A percentile compares a stretch with the other conserved stretches of the same genome.
Conservation (phyloP, 2,329 filamentous ascomycete genomes). For the Sclerotinia minor region DNA sequence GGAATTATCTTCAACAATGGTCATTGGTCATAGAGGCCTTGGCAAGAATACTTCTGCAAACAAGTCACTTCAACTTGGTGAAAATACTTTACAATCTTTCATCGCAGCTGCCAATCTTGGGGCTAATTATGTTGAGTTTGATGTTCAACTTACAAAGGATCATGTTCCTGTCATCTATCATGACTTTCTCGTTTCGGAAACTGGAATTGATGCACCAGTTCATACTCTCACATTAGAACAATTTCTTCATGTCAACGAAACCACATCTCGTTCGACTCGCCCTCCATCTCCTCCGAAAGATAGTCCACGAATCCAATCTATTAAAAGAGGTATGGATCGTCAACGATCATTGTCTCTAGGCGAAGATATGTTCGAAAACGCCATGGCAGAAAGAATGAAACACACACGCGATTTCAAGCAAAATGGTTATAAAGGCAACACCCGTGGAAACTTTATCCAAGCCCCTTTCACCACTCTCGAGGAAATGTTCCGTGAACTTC, state of each 20-base stretch:
- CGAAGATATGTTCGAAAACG: slow-evolving; percentile 33
- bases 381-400: slow-evolving; percentile 81
- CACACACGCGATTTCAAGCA: slow-evolving; percentile 93
- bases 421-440: slow-evolving; percentile 95
- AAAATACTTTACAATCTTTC: slow-evolving; percentile 95
- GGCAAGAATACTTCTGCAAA: slow-evolving; percentile 87
- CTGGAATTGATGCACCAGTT: slow-evolving; percentile 93
- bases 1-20: slow-evolving; percentile 84
- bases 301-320: slow-evolving; percentile 30
- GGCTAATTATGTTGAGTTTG: slow-evolving; percentile 72
- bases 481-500: slow-evolving; percentile 84
- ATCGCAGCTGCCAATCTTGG: slow-evolving; percentile 94
- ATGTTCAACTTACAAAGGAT: slow-evolving; percentile 98
- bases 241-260: slow-evolving; percentile 76
- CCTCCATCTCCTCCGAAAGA: slow-evolving; percentile 47
- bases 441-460: slow-evolving; percentile 90
- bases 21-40: slow-evolving; percentile 69
- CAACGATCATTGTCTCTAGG: slow-evolving; percentile 43
- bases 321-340: slow-evolving; percentile 38
- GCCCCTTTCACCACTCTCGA: slow-evolving; percentile 93
- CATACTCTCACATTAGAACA: slow-evolving; percentile 94
- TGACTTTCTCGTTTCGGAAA: slow-evolving; percentile 96
- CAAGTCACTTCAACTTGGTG: slow-evolving; percentile 87
- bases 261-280: slow-evolving; percentile 49
- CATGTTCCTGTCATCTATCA: slow-evolving; percentile 98